Evolutionary conservation across 768 basidiomycete species (phyloP), one percentile per base, ranked within the genome.

Genomic region (Neoboletus subvelutipes): DNA sequence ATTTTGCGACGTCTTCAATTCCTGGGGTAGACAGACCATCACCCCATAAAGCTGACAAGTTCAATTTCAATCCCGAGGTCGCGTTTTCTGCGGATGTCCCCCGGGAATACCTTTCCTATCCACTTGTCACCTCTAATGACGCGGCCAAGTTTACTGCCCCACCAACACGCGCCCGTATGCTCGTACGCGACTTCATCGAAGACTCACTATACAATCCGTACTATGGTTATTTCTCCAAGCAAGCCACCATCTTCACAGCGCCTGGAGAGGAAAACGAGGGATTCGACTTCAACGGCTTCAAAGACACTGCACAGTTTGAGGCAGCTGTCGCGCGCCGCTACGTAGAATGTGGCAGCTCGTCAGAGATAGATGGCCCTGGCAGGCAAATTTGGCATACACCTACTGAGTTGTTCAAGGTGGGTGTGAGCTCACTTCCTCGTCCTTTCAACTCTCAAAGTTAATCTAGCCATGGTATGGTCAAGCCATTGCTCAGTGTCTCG

Each of bases 351-450:
- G 88, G 88, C 17, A 73, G 76, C 31, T 81, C 85, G 64, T 65
- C 61, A n/a, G 79, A 75, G 60, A 74, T 73, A 55, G 78, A 84
- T 37, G 89, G 88, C 11, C 86, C 87, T 22, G 92, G 94, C 7
- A 82, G 84, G 66, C 96, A 99, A 75, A 77, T 99, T 52, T 99
- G 97, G 97, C 97, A 99, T 73, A 99, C 97, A 2, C 97, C 97
- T 1, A 96, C 94, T 0, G 97, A 98, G 68, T 73, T 99, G 31
- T 98, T 99, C 80, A 94, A 95, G 84, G 97, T 95, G 55, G 34
- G 55, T 24, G 28, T 33, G 8, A 42, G 10, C 31, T 46, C 49
- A 37, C 28, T 45, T 39, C 37, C 5, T 45, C 10, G 6, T 33
- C 22, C 11, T 36, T 50, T 52, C 43, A 24, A 29, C 22, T 22